Conservation (phyloP, 2,329 filamentous ascomycete species). For the Podosphaera fusca region DNA sequence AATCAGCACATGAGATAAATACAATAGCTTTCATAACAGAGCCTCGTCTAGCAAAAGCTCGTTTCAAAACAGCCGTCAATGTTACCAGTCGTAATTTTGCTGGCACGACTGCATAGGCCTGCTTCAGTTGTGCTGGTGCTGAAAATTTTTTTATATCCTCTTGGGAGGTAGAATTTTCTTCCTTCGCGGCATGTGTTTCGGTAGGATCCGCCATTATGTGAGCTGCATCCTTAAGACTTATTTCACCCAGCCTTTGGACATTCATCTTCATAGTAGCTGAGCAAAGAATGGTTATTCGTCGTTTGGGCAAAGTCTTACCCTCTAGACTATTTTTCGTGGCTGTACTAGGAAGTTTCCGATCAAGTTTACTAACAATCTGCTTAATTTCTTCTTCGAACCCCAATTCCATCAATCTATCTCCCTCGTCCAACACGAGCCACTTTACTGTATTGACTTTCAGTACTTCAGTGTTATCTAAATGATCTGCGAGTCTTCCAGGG, state of each 20-base stretch:
- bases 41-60: conserved; percentile 68
- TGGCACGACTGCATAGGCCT: conserved; percentile 69
- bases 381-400: conserved; percentile 90
- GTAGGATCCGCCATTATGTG: conserved; percentile 50
- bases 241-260: conserved; percentile 79
- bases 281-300: conserved; percentile 72
- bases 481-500: conserved; percentile 73
- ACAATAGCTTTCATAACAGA: conserved; percentile 93
- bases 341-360: conserved; percentile 35
- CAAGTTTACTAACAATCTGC: conserved; percentile 61
- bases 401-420: conserved; percentile 93
- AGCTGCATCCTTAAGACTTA: conserved; percentile 79
- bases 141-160: conserved; percentile 34
- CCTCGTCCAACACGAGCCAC: conserved; percentile 89
- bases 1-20: conserved; percentile 92
- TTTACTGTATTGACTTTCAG: conserved; percentile 72
- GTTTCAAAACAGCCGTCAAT: conserved; percentile 60
- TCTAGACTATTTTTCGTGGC: conserved; percentile 33
- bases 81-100: conserved; percentile 82
- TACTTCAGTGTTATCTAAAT: conserved; percentile 76
- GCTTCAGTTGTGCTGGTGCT: conserved; percentile 81
- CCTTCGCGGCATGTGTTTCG: conserved; percentile 26
- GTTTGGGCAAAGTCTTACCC: conserved; percentile 41
- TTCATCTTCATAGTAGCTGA: conserved; percentile 97
- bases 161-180: conserved; percentile 23